Base-by-base conservation (phyloP, 495 filamentous ascomycete species). In the Neurospora sp. region DNA sequence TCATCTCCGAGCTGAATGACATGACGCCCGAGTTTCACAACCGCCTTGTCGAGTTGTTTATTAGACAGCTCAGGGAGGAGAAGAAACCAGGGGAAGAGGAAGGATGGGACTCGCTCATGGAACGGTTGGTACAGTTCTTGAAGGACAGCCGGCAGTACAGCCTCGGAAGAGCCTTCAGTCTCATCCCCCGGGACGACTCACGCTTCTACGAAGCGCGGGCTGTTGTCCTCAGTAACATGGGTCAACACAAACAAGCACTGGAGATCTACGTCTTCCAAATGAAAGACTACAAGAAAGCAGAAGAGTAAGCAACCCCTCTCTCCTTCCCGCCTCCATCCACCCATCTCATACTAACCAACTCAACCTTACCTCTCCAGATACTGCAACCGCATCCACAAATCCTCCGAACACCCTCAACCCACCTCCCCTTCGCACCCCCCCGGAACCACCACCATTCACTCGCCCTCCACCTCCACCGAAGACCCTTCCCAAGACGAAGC, bases 201-300 rank as follows among this genome's bases (percentile, higher is more conserved):
- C 85, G 89, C 16, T 96, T 96, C 79, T 97, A 91, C 82, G 96
- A 98, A 80, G 90, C 93, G 5, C 90, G 94, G 70, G 96, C 96
- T 27, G 90, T 98, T 40, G 90, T 98, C 9, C 89, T 98, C 40
- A 94, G 93, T 80, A 96, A 96, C 75, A 97, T 99, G 93, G 94
- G 92, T 9, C 92, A 94, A 72, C 94, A 99, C 82, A 92, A 93
- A 78, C 93, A 97, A 79, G 95, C 96, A 0, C 82, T 99, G 27
- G 91, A 94, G 80, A 97, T 98, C 35, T 99, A 97, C 78, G 94
- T 98, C 14, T 99, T 97, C 83, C 94, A 95, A 76, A 86, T 99
- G 72, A 82, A 92, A 72, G 91, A 96, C 78, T 93, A 93, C 73
- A 85, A 83, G 4, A 98, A 97, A 79, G 96, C 96, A 68, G 96